Conservation (phyloP, 805 yeast species). For the Diddensiella transvaalensis region DNA sequence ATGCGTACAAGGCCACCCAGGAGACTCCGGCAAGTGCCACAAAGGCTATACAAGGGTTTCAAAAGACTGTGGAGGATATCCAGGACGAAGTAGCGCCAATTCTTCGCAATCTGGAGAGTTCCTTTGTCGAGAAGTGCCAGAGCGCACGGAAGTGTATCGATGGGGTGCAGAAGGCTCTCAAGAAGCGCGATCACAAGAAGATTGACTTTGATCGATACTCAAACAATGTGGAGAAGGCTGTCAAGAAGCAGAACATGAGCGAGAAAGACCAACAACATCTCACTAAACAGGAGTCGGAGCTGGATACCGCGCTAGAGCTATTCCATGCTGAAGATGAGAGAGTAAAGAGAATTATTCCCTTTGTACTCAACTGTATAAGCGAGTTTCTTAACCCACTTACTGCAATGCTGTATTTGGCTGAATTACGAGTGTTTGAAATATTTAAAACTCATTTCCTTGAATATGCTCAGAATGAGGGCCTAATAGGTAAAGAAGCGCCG, state of each 20-base stretch:
- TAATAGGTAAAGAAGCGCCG: conserved; percentile 11
- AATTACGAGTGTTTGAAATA: conserved; percentile 27
- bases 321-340: conserved; percentile 31
- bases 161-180: conserved; percentile 31
- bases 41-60: conserved; percentile 27
- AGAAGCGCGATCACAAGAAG: conserved; percentile 37
- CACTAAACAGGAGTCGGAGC: conserved; percentile 28
- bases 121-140: conserved; percentile 23
- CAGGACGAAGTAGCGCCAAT: conserved; percentile 24
- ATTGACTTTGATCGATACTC: conserved; percentile 35
- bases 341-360: conserved; percentile 29
- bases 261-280: conserved; percentile 31
- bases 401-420: conserved; percentile 28
- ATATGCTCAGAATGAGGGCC: conserved; percentile 28
- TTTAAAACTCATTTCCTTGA: conserved; percentile 19
- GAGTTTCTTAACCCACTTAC: conserved; percentile 33
- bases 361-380: conserved; percentile 26
- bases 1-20: conserved; percentile 26
- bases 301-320: conserved; percentile 31
- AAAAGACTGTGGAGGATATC: conserved; percentile 16
- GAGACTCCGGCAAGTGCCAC: conserved; percentile 30
- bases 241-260: conserved; percentile 24
- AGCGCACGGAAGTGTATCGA: conserved; percentile 28
- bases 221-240: conserved; percentile 31
- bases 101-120: conserved; percentile 24